Conservation (phyloP, 2,329 filamentous ascomycete species). For the Fusarium sp. region DNA sequence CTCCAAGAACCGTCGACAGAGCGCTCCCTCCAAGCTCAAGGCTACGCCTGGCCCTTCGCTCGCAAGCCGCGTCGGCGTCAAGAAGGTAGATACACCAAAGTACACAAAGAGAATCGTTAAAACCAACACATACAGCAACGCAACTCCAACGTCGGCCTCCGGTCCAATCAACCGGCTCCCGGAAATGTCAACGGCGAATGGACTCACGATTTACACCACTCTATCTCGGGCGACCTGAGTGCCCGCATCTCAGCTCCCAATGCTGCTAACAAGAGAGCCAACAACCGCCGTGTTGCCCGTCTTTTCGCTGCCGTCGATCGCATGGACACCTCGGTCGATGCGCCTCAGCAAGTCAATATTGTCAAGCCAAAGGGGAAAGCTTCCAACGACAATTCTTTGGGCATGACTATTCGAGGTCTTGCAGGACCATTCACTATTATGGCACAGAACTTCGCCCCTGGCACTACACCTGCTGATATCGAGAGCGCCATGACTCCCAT, state of each 20-base stretch:
- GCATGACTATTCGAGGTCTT: slow-evolving; percentile 79
- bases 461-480: slow-evolving; percentile 85
- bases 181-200: slow-evolving; percentile 76
- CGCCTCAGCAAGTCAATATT: slow-evolving; percentile 56
- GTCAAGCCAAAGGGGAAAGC: slow-evolving; percentile 34
- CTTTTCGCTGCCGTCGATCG: slow-evolving; percentile 62
- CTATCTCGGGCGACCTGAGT: slow-evolving; percentile 59
- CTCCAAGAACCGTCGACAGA: slow-evolving; percentile 69
- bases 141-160: slow-evolving; percentile 40
- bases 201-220: slow-evolving; percentile 76
- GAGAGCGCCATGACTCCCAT: slow-evolving; percentile 83
- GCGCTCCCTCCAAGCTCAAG: slow-evolving; percentile 66
- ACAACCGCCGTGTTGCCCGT: slow-evolving; percentile 52
- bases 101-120: slow-evolving; percentile 21
- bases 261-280: slow-evolving; percentile 33
- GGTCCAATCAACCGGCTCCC: slow-evolving; percentile 50
- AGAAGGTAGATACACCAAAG: slow-evolving; percentile 68
- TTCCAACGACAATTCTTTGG: slow-evolving; percentile 51
- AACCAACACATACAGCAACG: slow-evolving; percentile 38
- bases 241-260: slow-evolving; percentile 61
- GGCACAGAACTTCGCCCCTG: slow-evolving; percentile 85
- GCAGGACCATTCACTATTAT: slow-evolving; percentile 79
- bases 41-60: slow-evolving; percentile 67
- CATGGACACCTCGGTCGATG: slow-evolving; percentile 54
- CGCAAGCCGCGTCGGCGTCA: slow-evolving; percentile 79